Conservation (phyloP, 2,329 filamentous ascomycete genomes). For the Colletotrichum cordylinicola region DNA sequence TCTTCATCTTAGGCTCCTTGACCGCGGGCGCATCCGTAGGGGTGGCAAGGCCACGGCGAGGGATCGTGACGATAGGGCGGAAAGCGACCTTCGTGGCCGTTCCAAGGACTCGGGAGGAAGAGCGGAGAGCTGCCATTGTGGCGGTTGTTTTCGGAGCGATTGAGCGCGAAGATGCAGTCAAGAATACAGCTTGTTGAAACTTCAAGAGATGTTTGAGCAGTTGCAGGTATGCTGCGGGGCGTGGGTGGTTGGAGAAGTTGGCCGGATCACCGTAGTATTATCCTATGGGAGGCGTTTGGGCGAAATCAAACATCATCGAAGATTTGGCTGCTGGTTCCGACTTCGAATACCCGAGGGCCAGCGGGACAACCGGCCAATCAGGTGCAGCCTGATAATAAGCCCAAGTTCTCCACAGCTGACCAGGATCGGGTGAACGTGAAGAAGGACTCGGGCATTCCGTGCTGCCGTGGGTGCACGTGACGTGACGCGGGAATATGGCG, state of each 20-base stretch:
- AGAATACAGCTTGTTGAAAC: not conserved
- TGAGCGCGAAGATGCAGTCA: not conserved
- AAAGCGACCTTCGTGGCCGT: conserved; percentile 43
- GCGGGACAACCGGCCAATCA: not conserved
- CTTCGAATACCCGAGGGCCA: not conserved
- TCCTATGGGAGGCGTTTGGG: conserved; percentile 15
- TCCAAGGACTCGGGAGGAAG: conserved; percentile 59
- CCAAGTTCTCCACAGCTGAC: not conserved
- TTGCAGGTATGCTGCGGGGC: not conserved
- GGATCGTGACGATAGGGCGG: conserved; percentile 46
- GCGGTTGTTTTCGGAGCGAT: conserved; percentile 14
- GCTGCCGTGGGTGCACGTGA: not conserved
- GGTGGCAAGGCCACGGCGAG: conserved; percentile 57
- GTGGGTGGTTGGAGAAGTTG: not conserved
- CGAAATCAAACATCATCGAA: conserved; percentile 14
- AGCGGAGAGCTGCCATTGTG: conserved; percentile 68
- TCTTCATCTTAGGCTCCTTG: conserved; percentile 78
- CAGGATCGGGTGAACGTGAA: not conserved
- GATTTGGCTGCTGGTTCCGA: not conserved
- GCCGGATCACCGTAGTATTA: not conserved
- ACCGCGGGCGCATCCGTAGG: conserved; percentile 65
- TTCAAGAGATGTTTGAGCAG: not conserved
- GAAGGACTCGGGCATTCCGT: not conserved
- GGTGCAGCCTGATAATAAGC: not conserved
- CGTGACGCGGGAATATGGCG: not conserved